Evolutionary conservation across 1,284 basidiomycete species (phyloP).

Genomic region (Ustilago trichophora): DNA sequence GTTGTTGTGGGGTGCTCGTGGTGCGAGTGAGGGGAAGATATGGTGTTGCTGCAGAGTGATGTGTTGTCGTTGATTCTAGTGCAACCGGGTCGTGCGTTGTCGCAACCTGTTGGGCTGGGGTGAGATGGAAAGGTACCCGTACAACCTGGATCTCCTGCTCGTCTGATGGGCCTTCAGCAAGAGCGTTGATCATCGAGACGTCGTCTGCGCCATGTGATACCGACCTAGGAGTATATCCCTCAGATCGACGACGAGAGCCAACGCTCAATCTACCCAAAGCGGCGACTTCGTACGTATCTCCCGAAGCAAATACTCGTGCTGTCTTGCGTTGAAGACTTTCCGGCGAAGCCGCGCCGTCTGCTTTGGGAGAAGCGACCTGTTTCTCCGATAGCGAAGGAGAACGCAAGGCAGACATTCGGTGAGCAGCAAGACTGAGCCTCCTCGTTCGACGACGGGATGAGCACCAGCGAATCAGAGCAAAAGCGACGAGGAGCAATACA

Average conservation of each 20-base stretch:
- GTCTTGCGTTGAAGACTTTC: background rate
- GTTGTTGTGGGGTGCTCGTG: background rate
- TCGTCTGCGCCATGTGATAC: background rate
- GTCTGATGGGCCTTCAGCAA: background rate
- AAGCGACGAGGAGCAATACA: background rate
- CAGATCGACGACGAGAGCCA: background rate
- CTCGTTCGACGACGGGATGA: conserved; percentile 16
- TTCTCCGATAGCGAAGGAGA: conserved; percentile 9
- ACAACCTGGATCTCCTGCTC: conserved; percentile 7
- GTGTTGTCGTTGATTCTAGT: background rate
- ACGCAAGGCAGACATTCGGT: conserved; percentile 4
- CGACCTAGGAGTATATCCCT: background rate
- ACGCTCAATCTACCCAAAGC: background rate
- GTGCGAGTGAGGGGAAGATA: background rate
- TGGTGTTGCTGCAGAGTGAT: background rate
- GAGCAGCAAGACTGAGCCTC: conserved; percentile 1
- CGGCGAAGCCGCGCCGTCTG: background rate
- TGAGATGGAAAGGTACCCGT: background rate
- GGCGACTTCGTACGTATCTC: conserved; percentile 4
- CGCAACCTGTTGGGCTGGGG: background rate
- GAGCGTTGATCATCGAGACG: conserved; percentile 4
- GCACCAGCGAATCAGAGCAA: conserved; percentile 16
- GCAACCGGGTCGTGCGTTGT: background rate
- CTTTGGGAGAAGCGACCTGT: background rate
- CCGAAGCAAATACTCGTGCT: background rate